These are phyloP conservation scores for Viola odorata DNA, from an alignment of 345 rosid genomes.

Conservation along the genomic window DNA sequence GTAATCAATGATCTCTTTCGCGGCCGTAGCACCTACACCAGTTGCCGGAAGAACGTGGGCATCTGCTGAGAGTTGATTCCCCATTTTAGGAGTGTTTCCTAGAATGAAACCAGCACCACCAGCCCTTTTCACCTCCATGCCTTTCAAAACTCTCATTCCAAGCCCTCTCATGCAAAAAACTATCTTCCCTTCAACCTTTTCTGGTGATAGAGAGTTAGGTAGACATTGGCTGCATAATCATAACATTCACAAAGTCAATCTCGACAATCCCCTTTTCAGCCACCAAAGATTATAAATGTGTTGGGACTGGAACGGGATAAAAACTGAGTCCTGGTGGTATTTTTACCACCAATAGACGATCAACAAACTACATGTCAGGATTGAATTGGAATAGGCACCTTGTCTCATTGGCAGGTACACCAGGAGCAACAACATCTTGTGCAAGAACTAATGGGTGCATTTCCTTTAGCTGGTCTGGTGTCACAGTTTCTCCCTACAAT, in stretches of 20 bases:
- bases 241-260: too few relatives aligned
- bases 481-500: constrained; percentile 54
- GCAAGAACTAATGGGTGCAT: constrained; percentile 59
- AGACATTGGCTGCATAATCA: constrained; percentile 56
- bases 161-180: constrained; percentile 70
- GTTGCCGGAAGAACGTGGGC: constrained; percentile 64
- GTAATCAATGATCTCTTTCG: constrained; percentile 41
- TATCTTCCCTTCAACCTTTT: constrained; percentile 67
- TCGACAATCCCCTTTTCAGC: too few relatives aligned
- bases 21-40: constrained; percentile 23
- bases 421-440: constrained; percentile 42
- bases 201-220: constrained; percentile 47
- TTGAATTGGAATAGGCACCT: constrained; percentile 24
- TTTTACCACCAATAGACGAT: too few relatives aligned
- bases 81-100: constrained; percentile 37
- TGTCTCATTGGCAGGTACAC: constrained; percentile 32
- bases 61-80: constrained; percentile 29
- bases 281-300: too few relatives aligned
- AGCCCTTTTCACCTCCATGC: constrained; percentile 73
- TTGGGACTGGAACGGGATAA: too few relatives aligned
- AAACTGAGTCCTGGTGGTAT: too few relatives aligned
- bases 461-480: constrained; percentile 38
- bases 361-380: too few relatives aligned
- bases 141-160: constrained; percentile 51
- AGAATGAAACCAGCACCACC: constrained; percentile 73